A percentile compares a stretch with the other conserved stretches of the same genome.
phyloP scores from a whole-genome alignment of 2,329 filamentous ascomycete genomes.

The Seiridium cupressi region DNA sequence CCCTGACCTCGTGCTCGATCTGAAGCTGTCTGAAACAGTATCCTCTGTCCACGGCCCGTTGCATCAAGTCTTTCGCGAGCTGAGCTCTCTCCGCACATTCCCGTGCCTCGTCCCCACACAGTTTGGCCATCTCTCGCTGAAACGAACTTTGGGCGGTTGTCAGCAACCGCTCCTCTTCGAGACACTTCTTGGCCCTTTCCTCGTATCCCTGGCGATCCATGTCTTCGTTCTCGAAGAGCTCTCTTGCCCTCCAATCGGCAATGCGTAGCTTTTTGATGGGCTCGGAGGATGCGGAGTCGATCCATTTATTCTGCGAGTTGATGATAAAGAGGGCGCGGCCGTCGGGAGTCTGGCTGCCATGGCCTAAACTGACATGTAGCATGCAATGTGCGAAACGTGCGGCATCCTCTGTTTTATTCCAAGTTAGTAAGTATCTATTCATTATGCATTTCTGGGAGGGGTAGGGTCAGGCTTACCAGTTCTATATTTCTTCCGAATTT shows the following conservation, averaged over 20 bases:
- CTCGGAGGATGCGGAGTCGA: not conserved
- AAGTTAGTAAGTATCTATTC: too few species aligned
- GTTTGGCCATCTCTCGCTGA: not conserved
- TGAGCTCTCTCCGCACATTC: not conserved
- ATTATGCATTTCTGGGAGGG: too few species aligned
- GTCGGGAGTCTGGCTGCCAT: not conserved
- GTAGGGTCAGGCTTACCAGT: too few species aligned
- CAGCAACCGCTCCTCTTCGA: not conserved
- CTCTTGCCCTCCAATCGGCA: not conserved
- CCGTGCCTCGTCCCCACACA: not conserved
- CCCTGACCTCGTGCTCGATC: not conserved
- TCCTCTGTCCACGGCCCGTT: not conserved
- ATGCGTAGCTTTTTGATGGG: not conserved
- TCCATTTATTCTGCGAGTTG: not conserved
- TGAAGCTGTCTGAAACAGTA: not conserved
- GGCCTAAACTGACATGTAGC: not conserved
- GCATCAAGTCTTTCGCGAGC: not conserved
- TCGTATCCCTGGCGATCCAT: not conserved
- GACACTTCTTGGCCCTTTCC: not conserved
- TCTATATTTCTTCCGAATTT: too few species aligned
- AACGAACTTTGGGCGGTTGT: not conserved
- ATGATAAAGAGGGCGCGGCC: not conserved
- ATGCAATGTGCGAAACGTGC: not conserved
- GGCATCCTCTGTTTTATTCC: not conserved
- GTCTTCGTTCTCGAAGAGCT: not conserved